A percentile compares a stretch with the other conserved stretches of the same genome.
Conservation (phyloP, 768 basidiomycete species). For the Macrolepiota albuminosa region DNA sequence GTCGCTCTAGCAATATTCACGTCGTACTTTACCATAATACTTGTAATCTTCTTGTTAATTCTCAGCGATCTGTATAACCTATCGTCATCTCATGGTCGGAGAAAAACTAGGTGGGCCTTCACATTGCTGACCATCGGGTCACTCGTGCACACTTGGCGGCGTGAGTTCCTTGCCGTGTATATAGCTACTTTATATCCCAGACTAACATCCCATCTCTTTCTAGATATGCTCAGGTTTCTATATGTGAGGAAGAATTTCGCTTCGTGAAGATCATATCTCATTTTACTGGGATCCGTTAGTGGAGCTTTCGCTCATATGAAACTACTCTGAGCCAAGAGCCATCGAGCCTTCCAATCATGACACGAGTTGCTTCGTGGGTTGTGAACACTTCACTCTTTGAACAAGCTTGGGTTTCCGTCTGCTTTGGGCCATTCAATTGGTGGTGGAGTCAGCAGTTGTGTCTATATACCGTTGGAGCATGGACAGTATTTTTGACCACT, state of each 20-base stretch:
- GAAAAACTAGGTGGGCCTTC: slow-evolving; percentile 11
- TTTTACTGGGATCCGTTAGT: slow-evolving; percentile 24
- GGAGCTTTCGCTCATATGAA: slow-evolving; percentile 52
- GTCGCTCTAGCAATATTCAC: slow-evolving; percentile 16
- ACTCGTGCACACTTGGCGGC: slow-evolving; percentile 31
- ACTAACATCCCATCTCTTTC: not conserved
- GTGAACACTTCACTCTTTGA: slow-evolving; percentile 52
- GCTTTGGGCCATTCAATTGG: slow-evolving; percentile 47
- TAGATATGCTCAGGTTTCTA: slow-evolving; percentile 32
- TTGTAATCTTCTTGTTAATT: slow-evolving; percentile 18
- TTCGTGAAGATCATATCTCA: not conserved
- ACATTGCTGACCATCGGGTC: slow-evolving; percentile 20
- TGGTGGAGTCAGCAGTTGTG: slow-evolving; percentile 71
- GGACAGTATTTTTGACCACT: slow-evolving; percentile 46
- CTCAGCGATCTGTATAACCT: not conserved
- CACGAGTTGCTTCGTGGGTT: slow-evolving; percentile 50
- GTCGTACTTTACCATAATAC: slow-evolving; percentile 23
- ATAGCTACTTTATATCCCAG: not conserved
- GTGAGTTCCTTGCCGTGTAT: slow-evolving; percentile 17
- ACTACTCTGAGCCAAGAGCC: not conserved
- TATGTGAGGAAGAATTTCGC: slow-evolving; percentile 15
- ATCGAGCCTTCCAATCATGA: slow-evolving; percentile 5
- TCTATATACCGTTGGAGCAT: slow-evolving; percentile 51
- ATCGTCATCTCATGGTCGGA: not conserved
- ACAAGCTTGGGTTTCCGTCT: slow-evolving; percentile 48